Base-by-base conservation (phyloP, 1,284 basidiomycete species). In the Ganoderma lingzhi region DNA sequence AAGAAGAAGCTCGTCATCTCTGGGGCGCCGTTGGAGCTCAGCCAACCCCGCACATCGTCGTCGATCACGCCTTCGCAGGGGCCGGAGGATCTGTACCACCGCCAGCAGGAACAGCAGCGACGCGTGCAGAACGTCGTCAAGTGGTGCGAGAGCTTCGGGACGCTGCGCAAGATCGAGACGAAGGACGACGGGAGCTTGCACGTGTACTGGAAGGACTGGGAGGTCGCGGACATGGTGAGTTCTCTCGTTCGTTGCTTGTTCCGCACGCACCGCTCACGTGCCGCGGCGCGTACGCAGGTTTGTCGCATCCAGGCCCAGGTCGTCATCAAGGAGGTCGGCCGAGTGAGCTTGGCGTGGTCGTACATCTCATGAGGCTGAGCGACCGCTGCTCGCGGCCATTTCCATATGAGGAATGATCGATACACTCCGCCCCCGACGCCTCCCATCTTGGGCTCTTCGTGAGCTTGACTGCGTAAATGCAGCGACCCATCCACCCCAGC, bases 141-240 rank as follows among this genome's bases (percentile, higher is more conserved):
- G n/a, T 80, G 78, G 78, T 80, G 78, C 71, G 75, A 78, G 74
- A 71, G 70, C 68, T 77, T 78, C 56, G 78, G 78, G 55, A 66
- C 74, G 37, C 62, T 78, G 59, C 60, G 76, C 28, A 75, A 75
- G 64, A 73, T 79, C 45, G 76, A 79, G 71, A 71, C 73, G 51
- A 73, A 74, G 73, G 71, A 71, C 14, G 77, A 80, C 63, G 77
- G 77, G 51, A 76, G 74, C 51, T 39, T 80, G 63, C 78, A 79
- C 53, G 77, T 80, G 35, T 77, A 76, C 44, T 80, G 78, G 78
- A 75, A 75, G 64, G 75, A 78, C 48, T 77, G 76, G 78, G 76
- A 78, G 72, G 71, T 74, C 30, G 78, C 78, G 10, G 78, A 80
- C 62, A 75, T 70, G 75, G 78, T 79, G 65, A 68, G 77, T 73